Base-by-base conservation (phyloP, 2,329 filamentous ascomycete species). In the Pezicula neosporulosa region DNA sequence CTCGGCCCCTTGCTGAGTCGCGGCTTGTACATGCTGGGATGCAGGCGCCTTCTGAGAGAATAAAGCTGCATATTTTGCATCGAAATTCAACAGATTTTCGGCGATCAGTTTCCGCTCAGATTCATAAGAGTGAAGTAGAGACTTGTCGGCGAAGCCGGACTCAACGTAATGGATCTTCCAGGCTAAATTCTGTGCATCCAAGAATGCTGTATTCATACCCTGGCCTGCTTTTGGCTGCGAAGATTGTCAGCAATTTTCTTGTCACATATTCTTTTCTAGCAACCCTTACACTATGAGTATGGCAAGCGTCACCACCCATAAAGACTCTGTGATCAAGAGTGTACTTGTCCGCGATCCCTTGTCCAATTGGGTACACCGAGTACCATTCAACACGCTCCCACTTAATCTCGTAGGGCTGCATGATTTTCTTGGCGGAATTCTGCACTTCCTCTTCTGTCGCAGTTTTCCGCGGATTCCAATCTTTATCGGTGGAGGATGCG, bases 101-200 rank as follows among this genome's bases (percentile, higher is more conserved):
- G 93, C 93, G 39, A 95, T 86, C 51, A 87, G 78, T 66, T 89
- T 92, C 51, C 92, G 86, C 71, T 97, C 92, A 2, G 80, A 77
- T 71, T 97, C 90, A 68, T 97, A 97, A 0, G 92, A 94, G 55
- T 85, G 81, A 47, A 97, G 79, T 16, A 94, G 77, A 3, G 82
- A 81, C 54, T 89, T 86, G 28, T 84, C 73, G 1, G 90, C 89
- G 59, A 96, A 89, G 12, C 90, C 90, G 24, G 80, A 78, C 66
- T 96, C 91, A 9, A 97, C 93, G 35, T 89, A 85, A 66, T 96
- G 92, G 47, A 97, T 89, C 74, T 97, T 97, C 92, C 92, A 97
- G 7, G 92, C 92, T 38, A 97, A 77, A 68, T 97, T 97, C 54
- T 90, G 82, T 1, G 90, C 90, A 60, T 93, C 87, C 47, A 88